Conservation (phyloP, 2,329 filamentous ascomycete genomes). For the Botryotinia calthae region DNA sequence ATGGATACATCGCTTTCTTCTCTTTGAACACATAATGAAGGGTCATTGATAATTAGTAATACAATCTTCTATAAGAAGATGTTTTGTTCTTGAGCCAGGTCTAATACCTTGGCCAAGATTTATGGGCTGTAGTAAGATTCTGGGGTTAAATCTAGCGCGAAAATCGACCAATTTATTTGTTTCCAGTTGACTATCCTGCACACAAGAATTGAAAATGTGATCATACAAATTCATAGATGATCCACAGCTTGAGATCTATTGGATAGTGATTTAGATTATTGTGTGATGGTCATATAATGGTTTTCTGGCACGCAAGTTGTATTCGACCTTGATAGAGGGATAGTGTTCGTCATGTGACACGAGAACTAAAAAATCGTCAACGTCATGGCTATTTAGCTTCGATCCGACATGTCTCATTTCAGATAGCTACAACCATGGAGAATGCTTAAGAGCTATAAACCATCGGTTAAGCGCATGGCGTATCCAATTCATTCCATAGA, state of each 20-base stretch:
- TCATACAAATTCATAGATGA: background rate
- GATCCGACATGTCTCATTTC: background rate
- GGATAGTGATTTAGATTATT: background rate
- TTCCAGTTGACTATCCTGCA: background rate
- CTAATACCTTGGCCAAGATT: background rate
- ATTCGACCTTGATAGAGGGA: too few relatives aligned
- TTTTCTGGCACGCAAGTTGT: too few relatives aligned
- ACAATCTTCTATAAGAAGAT: background rate
- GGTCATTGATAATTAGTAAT: background rate
- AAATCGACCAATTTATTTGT: background rate
- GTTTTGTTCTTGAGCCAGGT: background rate
- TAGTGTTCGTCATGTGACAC: background rate
- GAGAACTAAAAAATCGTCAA: background rate
- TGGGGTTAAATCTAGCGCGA: background rate
- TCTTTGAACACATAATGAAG: background rate
- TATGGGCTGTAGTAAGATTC: background rate
- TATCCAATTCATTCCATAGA: background rate
- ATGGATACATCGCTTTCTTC: background rate
- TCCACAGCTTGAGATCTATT: background rate
- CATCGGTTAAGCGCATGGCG: constrained; percentile 10
- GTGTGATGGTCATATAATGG: background rate
- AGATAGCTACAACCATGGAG: background rate
- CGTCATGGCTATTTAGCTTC: constrained; percentile 15
- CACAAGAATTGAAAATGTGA: background rate
- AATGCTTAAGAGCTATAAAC: background rate